A percentile compares a stretch with the other conserved stretches of the same genome.
These are phyloP conservation scores for Dipteronia dyeriana DNA, from an alignment of 345 rosid genomes.

Conservation along the genomic window DNA sequence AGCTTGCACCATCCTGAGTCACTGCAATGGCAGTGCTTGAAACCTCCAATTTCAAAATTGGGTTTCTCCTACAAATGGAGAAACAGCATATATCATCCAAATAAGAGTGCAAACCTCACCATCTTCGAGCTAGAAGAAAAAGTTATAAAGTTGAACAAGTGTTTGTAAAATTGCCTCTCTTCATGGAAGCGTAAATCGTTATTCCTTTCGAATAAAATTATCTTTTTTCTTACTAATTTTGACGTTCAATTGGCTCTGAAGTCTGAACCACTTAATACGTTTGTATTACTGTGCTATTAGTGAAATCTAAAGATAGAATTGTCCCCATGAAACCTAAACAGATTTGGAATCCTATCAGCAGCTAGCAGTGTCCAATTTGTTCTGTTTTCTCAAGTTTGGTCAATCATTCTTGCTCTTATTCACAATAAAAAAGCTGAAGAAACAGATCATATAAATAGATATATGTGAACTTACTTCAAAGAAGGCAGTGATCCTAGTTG, in stretches of 20 bases:
- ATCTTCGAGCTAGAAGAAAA: not conserved
- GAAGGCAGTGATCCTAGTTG: conserved; percentile 20
- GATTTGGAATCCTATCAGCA: not conserved
- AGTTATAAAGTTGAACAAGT: not conserved
- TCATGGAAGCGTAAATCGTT: too few relatives aligned
- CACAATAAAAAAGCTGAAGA: not conserved
- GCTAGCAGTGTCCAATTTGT: not conserved
- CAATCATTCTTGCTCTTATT: not conserved
- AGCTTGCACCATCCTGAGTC: conserved; percentile 12
- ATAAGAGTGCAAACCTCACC: not conserved
- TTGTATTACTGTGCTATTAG: not conserved
- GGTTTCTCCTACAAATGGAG: conserved; percentile 14
- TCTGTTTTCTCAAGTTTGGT: not conserved
- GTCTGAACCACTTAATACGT: not conserved
- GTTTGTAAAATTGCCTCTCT: too few relatives aligned
- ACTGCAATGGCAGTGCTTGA: conserved; percentile 23
- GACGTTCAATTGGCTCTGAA: not conserved
- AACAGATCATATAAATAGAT: conserved; percentile 1
- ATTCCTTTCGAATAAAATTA: too few relatives aligned
- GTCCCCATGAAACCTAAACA: not conserved
- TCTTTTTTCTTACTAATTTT: not conserved
- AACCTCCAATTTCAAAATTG: conserved; percentile 5
- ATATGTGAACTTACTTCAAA: conserved; percentile 3
- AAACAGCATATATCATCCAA: not conserved
- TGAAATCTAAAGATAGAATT: not conserved